A percentile compares a stretch with the other conserved stretches of the same genome.
These are phyloP conservation scores for Tolypocladium inflatum DNA, from an alignment of 2,329 filamentous ascomycete species.

Conservation along the genomic window DNA sequence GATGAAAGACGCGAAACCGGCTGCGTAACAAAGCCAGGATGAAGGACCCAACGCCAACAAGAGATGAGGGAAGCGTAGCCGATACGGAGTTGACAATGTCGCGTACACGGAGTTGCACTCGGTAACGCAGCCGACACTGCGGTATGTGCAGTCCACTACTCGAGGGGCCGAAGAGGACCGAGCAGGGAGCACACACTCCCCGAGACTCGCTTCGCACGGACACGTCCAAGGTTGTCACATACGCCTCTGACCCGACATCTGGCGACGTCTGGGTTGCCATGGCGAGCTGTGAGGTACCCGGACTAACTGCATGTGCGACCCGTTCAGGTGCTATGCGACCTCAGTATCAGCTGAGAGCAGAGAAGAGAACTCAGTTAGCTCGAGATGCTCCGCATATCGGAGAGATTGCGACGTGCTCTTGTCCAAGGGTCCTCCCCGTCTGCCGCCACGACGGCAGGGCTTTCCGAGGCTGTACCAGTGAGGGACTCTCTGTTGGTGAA, in stretches of 20 bases:
- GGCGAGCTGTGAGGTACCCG: background rate
- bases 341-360: slow-evolving; percentile 16
- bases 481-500: slow-evolving; percentile 60
- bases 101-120: background rate
- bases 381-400: slow-evolving; percentile 28
- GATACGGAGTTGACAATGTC: background rate
- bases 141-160: background rate
- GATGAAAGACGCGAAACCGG: background rate
- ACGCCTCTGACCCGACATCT: background rate
- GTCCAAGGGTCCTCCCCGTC: slow-evolving; percentile 34
- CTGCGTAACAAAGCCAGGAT: background rate
- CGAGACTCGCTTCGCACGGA: background rate
- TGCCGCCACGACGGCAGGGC: slow-evolving; percentile 47
- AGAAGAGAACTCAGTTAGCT: slow-evolving; percentile 15
- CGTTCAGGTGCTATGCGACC: slow-evolving; percentile 14
- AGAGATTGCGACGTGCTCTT: slow-evolving; percentile 37
- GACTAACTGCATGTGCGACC: background rate
- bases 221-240: background rate
- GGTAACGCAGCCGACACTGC: background rate
- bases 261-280: background rate
- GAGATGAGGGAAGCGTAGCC: background rate
- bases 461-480: slow-evolving; percentile 44
- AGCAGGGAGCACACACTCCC: background rate
- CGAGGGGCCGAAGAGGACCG: background rate
- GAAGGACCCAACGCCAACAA: background rate